A percentile compares a stretch with the other conserved stretches of the same genome.
phyloP scores from a whole-genome alignment of 2,329 filamentous ascomycete species.

The Juglanconis oblonga region DNA sequence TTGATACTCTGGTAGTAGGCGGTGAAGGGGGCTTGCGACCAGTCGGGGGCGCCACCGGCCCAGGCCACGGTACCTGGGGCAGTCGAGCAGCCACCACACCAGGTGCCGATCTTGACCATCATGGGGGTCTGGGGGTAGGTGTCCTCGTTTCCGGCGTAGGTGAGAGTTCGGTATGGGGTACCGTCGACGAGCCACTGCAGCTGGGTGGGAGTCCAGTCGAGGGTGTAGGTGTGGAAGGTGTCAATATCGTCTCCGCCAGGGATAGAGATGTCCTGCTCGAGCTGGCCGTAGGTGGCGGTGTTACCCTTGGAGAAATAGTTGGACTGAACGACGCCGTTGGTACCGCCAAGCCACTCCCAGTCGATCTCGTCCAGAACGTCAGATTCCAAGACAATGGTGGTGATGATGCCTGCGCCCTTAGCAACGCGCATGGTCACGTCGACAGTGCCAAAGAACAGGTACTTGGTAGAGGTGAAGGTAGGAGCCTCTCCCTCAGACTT shows the following conservation, averaged over 20 bases:
- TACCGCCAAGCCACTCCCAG: constrained; percentile 89
- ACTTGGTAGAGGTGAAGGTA: constrained; percentile 75
- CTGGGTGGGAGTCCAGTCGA: constrained; percentile 62
- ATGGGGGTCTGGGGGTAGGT: constrained; percentile 69
- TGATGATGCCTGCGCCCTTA: constrained; percentile 81
- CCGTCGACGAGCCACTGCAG: constrained; percentile 61
- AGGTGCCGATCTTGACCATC: constrained; percentile 61
- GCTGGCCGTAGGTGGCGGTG: constrained; percentile 61
- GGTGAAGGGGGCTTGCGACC: constrained; percentile 48
- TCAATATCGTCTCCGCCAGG: constrained; percentile 39
- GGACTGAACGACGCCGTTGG: constrained; percentile 68
- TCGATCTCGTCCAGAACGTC: constrained; percentile 93
- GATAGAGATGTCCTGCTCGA: constrained; percentile 39
- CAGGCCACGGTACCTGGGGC: constrained; percentile 61
- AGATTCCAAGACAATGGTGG: constrained; percentile 84
- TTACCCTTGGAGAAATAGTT: constrained; percentile 82
- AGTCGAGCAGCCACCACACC: constrained; percentile 47
- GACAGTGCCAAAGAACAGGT: constrained; percentile 94
- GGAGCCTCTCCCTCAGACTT: constrained; percentile 62
- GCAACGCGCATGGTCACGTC: constrained; percentile 77
- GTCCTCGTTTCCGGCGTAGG: constrained; percentile 33
- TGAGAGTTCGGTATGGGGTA: constrained; percentile 42
- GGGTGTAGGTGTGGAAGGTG: constrained; percentile 57
- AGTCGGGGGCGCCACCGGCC: constrained; percentile 61
- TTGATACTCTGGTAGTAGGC: constrained; percentile 56